phyloP scores from a whole-genome alignment of 495 filamentous ascomycete species.

The Umbilicaria muhlenbergii region DNA sequence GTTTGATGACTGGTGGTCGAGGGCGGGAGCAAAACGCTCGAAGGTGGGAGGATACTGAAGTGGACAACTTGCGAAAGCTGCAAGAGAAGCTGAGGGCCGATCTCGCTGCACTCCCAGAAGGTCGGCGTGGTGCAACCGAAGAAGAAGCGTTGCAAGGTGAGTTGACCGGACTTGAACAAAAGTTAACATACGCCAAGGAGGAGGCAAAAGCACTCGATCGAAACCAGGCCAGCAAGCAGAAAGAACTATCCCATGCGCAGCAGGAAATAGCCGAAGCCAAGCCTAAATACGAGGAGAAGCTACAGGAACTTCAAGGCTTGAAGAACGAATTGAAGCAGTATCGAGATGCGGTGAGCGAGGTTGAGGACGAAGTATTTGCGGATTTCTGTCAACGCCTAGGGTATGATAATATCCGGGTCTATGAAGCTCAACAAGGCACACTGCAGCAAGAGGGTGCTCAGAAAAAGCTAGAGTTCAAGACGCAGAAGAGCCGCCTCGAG shows the following conservation, averaged over 20 bases:
- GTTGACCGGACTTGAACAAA: slow-evolving; percentile 67
- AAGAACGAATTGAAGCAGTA: slow-evolving; percentile 48
- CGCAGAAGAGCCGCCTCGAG: slow-evolving; percentile 67
- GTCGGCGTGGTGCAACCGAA: slow-evolving; percentile 51
- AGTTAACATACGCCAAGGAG: slow-evolving; percentile 49
- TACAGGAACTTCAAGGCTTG: slow-evolving; percentile 48
- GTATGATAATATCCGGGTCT: slow-evolving; percentile 78
- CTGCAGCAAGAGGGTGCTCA: slow-evolving; percentile 76
- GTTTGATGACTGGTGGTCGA: slow-evolving; percentile 90
- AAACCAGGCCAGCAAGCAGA: slow-evolving; percentile 73
- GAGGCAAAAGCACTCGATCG: slow-evolving; percentile 71
- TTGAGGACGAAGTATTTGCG: slow-evolving; percentile 80
- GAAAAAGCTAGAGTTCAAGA: slow-evolving; percentile 71
- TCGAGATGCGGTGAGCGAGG: slow-evolving; percentile 60
- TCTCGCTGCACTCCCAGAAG: slow-evolving; percentile 58
- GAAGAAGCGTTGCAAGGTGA: slow-evolving; percentile 75
- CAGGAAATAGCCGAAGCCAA: slow-evolving; percentile 55
- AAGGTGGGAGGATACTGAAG: slow-evolving; percentile 76
- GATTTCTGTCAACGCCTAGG: slow-evolving; percentile 77
- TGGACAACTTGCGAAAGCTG: slow-evolving; percentile 59
- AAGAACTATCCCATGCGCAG: slow-evolving; percentile 59
- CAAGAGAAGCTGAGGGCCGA: slow-evolving; percentile 59
- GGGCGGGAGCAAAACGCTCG: slow-evolving; percentile 58
- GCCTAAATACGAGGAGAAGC: slow-evolving; percentile 63
- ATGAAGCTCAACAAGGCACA: slow-evolving; percentile 83